Evolutionary conservation across 371 early-diverging fungal species (phyloP).

Genomic region (Massospora cicadina): DNA sequence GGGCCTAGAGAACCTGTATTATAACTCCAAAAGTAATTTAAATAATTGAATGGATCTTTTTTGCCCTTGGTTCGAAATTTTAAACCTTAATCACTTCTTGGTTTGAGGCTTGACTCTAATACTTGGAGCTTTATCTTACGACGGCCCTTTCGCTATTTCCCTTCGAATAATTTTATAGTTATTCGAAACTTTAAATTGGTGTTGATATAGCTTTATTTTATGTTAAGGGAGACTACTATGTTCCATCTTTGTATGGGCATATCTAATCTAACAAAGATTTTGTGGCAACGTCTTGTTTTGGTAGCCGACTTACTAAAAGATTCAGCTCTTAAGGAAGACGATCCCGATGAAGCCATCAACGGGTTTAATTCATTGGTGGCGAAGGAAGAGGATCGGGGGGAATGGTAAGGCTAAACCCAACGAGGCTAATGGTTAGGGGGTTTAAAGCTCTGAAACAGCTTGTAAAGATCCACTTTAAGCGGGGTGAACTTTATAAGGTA

Average conservation of each 20-base stretch:
- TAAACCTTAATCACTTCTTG: background rate
- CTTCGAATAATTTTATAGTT: too few species aligned
- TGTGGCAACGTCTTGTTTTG: background rate
- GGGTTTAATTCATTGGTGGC: slow-evolving; percentile 70
- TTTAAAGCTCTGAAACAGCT: slow-evolving; percentile 91
- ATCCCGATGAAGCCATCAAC: slow-evolving; percentile 50
- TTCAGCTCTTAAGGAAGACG: slow-evolving; percentile 56
- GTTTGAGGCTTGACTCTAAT: background rate
- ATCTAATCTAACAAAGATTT: background rate
- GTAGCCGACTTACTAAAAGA: background rate
- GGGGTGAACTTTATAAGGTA: slow-evolving; percentile 43
- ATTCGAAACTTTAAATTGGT: too few species aligned
- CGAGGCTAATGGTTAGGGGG: slow-evolving; percentile 38
- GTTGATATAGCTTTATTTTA: too few species aligned
- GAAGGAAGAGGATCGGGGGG: slow-evolving; percentile 62
- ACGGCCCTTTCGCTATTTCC: too few species aligned
- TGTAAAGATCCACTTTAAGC: slow-evolving; percentile 65
- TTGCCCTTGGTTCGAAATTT: background rate
- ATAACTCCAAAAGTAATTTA: slow-evolving; percentile 85
- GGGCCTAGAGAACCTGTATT: slow-evolving; percentile 86
- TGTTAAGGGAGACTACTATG: background rate
- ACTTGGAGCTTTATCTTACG: background rate
- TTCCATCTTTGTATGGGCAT: background rate
- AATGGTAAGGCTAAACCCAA: slow-evolving; percentile 28
- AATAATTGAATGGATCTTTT: background rate